Percentiles rank a stretch among this genome's conserved stretches.
Evolutionary conservation across 208 protist species (phyloP).

Genomic region (Leishmania turanica): DNA sequence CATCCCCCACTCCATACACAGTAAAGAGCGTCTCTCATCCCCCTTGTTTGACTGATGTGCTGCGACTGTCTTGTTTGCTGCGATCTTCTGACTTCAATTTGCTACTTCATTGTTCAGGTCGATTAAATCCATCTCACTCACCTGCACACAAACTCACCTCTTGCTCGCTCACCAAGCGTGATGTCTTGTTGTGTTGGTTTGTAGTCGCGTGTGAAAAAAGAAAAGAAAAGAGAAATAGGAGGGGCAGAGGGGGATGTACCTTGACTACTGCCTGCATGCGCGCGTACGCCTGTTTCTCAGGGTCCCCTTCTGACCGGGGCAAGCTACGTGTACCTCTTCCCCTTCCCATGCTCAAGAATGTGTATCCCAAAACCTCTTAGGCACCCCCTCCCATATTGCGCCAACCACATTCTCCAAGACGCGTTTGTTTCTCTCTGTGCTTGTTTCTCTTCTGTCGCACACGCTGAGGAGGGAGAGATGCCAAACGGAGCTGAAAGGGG

Average conservation of each 20-base stretch:
- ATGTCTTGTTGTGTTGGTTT: neutral
- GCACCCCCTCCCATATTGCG: neutral
- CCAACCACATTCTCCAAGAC: neutral
- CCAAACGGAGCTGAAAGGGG: neutral
- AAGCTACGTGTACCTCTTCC: neutral
- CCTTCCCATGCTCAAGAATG: neutral
- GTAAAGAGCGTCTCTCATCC: neutral
- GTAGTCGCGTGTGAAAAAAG: neutral
- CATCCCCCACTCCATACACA: neutral
- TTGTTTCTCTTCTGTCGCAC: neutral
- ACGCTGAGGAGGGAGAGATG: neutral
- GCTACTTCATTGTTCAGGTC: neutral
- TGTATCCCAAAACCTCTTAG: neutral
- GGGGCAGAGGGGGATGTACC: neutral
- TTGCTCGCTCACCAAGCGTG: neutral
- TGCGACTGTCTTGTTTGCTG: neutral
- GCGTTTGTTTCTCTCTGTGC: neutral
- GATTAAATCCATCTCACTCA: neutral
- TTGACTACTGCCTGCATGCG: neutral
- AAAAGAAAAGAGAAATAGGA: neutral
- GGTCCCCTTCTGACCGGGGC: neutral
- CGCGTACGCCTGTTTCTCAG: neutral
- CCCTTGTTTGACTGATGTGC: neutral
- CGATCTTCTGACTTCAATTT: neutral
- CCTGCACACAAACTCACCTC: neutral